Base-by-base conservation (phyloP, 2,329 filamentous ascomycete genomes). In the Emmonsiellopsis sp. region DNA sequence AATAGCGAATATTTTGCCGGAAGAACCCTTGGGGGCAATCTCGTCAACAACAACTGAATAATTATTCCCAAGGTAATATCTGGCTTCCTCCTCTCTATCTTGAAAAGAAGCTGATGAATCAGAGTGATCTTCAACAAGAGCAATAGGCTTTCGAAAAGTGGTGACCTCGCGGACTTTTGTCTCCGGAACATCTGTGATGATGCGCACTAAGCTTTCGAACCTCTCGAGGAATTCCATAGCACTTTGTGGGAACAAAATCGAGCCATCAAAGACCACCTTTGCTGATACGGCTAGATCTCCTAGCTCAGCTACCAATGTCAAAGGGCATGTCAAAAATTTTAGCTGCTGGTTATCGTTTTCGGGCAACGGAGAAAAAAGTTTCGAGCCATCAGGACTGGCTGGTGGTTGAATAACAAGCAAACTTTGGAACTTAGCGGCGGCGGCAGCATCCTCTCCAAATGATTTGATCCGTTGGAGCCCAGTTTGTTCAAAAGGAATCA, bases 401-500 rank as follows among this genome's bases (percentile, higher is more conserved):
- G 13, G 46, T 15, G 59, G 59, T 38, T 67, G 63, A 16, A 75
- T 67, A 7, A 68, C 67, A 3, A 75, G 63, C 49, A 73, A 61
- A 45, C 63, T 73, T 45, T 71, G 69, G 55, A 73, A 71, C 9
- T 70, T 62, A 53, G 70, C 73, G 30, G 70, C 71, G 2, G 62
- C 58, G 5, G 63, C 63, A 5, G 67, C 63, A 49, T 73, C 67
- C 0, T 73, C 65, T 58, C 77, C 78, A 13, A 80, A 63, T 13
- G 71, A 69, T 15, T 79, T 76, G 53, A 75, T 75, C 40, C 72
- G 26, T 50, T 73, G 71, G 15, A 75, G 49, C 3, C 73, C 73
- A 5, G 78, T 73, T 62, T 86, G 81, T 66, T 86, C 80, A 59
- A 82, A 78, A 0, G 79, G 76, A 2, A 83, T 82, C 53, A 79